Base-by-base conservation (phyloP, 371 early-diverging fungal species). In the Nematocida sp. region DNA sequence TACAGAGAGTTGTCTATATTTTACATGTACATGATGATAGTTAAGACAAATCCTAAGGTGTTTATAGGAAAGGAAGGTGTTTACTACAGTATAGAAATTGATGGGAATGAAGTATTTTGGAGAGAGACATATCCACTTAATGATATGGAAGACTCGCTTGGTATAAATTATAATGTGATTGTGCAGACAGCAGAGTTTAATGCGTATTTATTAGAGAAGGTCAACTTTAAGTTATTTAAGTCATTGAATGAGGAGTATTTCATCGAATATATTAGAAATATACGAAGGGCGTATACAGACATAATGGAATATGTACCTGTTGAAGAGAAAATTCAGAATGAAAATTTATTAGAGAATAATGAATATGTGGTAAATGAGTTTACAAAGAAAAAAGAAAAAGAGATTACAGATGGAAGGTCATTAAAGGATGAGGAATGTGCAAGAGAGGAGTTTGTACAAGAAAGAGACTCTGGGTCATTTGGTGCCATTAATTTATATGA, bases 221-320 rank as follows among this genome's bases (percentile, higher is more conserved):
- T 78, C 0, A 78, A 78, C 69, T 78, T 78, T 44, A 47, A 44
- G 23, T 70, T 78, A n/a, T 78, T 70, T 57, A 78, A 70, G 62
- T 6, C 18, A n/a, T 7, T 66, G 3, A 40, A 23, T 11, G 33
- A 62, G 1, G 23, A 5, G 13, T 20, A 23, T 11, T 58, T 58
- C 23, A 40, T 74, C 5, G 42, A 27, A 5, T 66, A 40, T n/a
- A 40, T 74, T 5, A 20, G 74, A 20, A 25, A 62, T 11, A 13
- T 55, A 5, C 20, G 74, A 56, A 72, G 27, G 23, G 46, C 2
- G 4, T 15, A 67, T 27, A 67, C 27, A 46, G 52, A 64, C 44
- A 11, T 45, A 6, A 33, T 44, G 7, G 64, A 64, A 42, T 39
- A 45, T 13, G 42, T 44, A 15, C 44, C 64, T 0, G 2, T 45